Base-by-base conservation (phyloP, 2,329 filamentous ascomycete genomes). In the Gnomoniopsis sp. region DNA sequence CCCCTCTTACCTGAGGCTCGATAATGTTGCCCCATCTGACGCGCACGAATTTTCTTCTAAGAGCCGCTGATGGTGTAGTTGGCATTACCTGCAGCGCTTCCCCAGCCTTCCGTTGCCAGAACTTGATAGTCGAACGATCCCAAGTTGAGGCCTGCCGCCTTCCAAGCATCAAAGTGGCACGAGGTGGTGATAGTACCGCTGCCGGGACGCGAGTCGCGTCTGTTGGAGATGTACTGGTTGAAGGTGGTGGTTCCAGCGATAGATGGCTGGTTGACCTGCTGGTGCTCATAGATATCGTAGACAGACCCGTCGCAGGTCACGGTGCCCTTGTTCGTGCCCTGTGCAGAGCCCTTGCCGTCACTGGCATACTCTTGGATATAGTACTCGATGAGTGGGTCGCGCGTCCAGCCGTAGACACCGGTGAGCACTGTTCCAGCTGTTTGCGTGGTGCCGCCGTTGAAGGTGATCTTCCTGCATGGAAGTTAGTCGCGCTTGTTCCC, bases 101-200 rank as follows among this genome's bases (percentile, higher is more conserved):
- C 64, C 70, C 69, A 81, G 3, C 79, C 79, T 68, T 82, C 80
- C 1, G 76, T 79, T 3, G 80, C 79, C 21, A 81, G 65, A 58
- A 82, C 79, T 74, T 78, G 75, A 67, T 83, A 82, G 68, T 82
- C 71, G 63, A 76, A 73, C 34, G 65, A 69, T 3, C 80, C 80
- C 22, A 83, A 64, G 57, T 75, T 75, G 68, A 81, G 66, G 15
- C 80, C 80, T 17, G 68, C 63, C 62, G 72, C 72, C 14, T 68
- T 66, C 81, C 81, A 84, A 6, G 77, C 79, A 62, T 78, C 72
- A 63, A 84, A 82, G 69, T 83, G 81, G 62, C 77, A 79, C 54
- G 67, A 70, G 4, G 74, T 73, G 23, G 74, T 81, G 61, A 85
- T 74, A 17, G 75, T 80, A 15, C 82, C 81, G 55, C 67, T 63